Percentiles rank a stretch among this genome's conserved stretches.
These are phyloP conservation scores for Torulaspora franciscae DNA, from an alignment of 805 yeast species.

Conservation along the genomic window DNA sequence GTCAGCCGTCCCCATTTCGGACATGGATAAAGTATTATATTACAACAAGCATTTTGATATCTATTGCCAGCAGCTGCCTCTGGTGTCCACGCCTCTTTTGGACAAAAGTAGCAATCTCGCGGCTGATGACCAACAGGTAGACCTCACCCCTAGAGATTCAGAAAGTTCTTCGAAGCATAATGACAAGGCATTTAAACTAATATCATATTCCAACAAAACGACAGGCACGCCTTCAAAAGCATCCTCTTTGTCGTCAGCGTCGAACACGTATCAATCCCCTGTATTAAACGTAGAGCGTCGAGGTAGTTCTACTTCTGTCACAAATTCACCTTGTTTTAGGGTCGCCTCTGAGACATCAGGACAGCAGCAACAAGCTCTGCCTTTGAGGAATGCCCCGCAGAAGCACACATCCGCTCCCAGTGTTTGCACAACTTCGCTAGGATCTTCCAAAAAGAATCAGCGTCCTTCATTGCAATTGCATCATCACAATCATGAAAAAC, in stretches of 20 bases:
- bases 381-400: neutral
- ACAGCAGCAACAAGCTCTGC: conserved; percentile 2
- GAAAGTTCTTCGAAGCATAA: conserved; percentile 15
- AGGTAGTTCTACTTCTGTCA: conserved; percentile 10
- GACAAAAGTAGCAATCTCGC: conserved; percentile 35
- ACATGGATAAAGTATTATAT: conserved; percentile 51
- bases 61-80: conserved; percentile 55
- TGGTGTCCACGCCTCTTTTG: conserved; percentile 39
- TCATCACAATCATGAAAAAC: conserved; percentile 10
- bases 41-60: conserved; percentile 57
- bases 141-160: conserved; percentile 30
- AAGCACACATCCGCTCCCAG: conserved; percentile 8
- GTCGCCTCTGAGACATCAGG: conserved; percentile 9
- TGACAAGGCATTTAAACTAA: conserved; percentile 13
- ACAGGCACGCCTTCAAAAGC: conserved; percentile 8
- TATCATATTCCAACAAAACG: conserved; percentile 8
- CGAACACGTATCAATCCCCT: conserved; percentile 10
- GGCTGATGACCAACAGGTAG: conserved; percentile 28
- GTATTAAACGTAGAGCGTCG: conserved; percentile 6
- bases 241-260: conserved; percentile 13
- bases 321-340: conserved; percentile 7
- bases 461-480: conserved; percentile 1
- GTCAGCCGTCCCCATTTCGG: conserved; percentile 50
- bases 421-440: neutral
- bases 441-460: conserved; percentile 2